A percentile compares a stretch with the other conserved stretches of the same genome.
Evolutionary conservation across 208 protist species (phyloP).

Genomic region (Phytomonas francai): DNA sequence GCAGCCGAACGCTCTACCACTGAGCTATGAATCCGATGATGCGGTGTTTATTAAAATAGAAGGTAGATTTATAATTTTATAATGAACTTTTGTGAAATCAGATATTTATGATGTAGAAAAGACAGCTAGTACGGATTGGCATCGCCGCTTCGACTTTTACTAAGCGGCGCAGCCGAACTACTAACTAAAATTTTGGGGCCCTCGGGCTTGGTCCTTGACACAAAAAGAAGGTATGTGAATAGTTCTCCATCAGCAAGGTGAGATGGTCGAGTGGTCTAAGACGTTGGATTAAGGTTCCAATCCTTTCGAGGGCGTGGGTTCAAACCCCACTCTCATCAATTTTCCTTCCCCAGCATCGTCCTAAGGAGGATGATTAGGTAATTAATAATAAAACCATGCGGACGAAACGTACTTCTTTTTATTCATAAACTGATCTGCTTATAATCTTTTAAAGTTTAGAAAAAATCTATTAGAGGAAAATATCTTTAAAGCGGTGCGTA

Average conservation of each 20-base stretch:
- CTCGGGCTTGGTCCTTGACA: neutral
- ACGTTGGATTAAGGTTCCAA: constrained; percentile 51
- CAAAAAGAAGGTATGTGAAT: neutral
- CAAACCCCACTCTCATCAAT: constrained; percentile 46
- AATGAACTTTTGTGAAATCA: neutral
- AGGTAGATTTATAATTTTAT: constrained; percentile 4
- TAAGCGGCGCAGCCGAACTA: constrained; percentile 46
- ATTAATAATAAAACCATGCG: too few relatives aligned
- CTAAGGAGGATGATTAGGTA: too few relatives aligned
- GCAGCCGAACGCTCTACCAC: constrained; percentile 93
- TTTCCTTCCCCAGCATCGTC: constrained; percentile 8
- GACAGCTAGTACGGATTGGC: neutral
- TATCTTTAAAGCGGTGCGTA: too few relatives aligned
- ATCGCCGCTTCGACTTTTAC: constrained; percentile 82
- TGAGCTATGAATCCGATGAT: constrained; percentile 83
- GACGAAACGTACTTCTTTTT: too few relatives aligned
- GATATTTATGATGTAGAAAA: too few relatives aligned
- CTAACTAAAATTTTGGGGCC: constrained; percentile 31
- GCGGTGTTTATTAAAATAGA: neutral
- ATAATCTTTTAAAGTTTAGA: too few relatives aligned
- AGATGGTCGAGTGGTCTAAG: constrained; percentile 50
- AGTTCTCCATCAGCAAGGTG: constrained; percentile 11
- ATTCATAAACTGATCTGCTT: too few relatives aligned
- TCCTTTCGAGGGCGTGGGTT: constrained; percentile 48
- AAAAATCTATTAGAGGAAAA: too few relatives aligned